Base-by-base conservation (phyloP, 2,329 filamentous ascomycete species). In the Verticillium tricorpus region DNA sequence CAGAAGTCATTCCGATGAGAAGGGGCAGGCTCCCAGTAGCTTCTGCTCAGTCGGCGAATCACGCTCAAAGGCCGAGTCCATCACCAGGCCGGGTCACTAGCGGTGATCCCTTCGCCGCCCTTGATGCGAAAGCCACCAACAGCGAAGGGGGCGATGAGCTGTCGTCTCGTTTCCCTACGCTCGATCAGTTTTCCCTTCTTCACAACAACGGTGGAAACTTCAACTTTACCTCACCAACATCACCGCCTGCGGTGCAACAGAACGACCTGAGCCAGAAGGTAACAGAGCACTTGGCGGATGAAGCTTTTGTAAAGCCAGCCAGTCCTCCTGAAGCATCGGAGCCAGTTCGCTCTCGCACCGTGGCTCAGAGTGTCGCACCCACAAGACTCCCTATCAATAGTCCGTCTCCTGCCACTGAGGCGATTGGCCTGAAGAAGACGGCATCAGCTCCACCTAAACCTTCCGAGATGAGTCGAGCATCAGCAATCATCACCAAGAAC, bases 1-100 rank as follows among this genome's bases (percentile, higher is more conserved):
- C 95, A 9, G 92, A 97, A 28, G 92, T 99, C 64, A 88, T 91
- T 40, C 95, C 94, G 0, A 98, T 98, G 95, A 86, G 95, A 64
- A 85, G 95, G 77, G 95, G 95, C 4, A 83, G 92, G 64, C 90
- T 93, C 19, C 76, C 81, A 28, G 74, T 74, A 5, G 70, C 78
- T 22, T 69, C 72, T 31, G 67, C 60, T 58, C 65, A 62, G 39
- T 45, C 57, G 28, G 82, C 5, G 83, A 81, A 69, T 68, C 79
- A 64, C 69, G 77, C 19, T 79, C 81, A 62, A 45, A 88, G 86
- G 70, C 85, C 84, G 60, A 89, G 79, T 68, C 84, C 87, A 8
- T 92, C 91, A 5, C 89, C 92, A 0, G 84, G 87, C 67, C 85
- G 88, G 65, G 87, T 89, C 52, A 84, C 87, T 1, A 82, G 83